Evolutionary conservation across 768 basidiomycete genomes (phyloP), one percentile per base, ranked within the genome.

Genomic region (Leccinellum luteum): DNA sequence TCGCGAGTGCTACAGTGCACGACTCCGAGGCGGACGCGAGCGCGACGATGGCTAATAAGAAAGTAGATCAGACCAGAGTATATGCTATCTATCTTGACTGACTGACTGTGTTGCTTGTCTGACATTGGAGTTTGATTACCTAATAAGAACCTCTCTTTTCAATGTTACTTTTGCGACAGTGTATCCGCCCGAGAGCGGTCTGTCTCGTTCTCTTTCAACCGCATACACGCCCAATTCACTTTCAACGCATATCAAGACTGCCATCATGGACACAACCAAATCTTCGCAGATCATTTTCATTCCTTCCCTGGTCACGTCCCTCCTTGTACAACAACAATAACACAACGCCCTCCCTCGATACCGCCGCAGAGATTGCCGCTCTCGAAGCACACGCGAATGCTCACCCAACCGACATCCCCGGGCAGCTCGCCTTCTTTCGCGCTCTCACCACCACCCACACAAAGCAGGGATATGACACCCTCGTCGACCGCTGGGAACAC

Each of bases 401-500:
- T 6, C 75, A 85, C 60, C 89, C 89, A 1, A 75, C 86, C 60
- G 85, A 92, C 73, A 72, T 89, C 21, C 62, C 75, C 21, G 89
- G 85, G 64, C 92, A 94, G 65, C 69, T 93, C 55, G 77, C 83
- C 3, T 74, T 92, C 14, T 87, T 85, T 68, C 80, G 82, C 23
- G 90, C 87, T 17, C 75, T 94, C 28, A 64, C 81, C 21, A 82
- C 82, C 0, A 87, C 87, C 1, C 82, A 84, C 51, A 75, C 87
- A 32, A 84, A 81, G 55, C 79, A 85, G 35, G 12, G 48, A 1
- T 86, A 86, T 69, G 86, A 91, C 57, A 75, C 89, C 23, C 74
- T 92, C 55, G 83, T 91, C 56, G 84, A 76, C 65, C 83, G 90
- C 55, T 94, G 92, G 91, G 91, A 94, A 68, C 79, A 85, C 62